Evolutionary conservation across 257 asterid genomes (phyloP), one percentile per base, ranked within the genome.

Genomic region (Scutellaria galericulata): DNA sequence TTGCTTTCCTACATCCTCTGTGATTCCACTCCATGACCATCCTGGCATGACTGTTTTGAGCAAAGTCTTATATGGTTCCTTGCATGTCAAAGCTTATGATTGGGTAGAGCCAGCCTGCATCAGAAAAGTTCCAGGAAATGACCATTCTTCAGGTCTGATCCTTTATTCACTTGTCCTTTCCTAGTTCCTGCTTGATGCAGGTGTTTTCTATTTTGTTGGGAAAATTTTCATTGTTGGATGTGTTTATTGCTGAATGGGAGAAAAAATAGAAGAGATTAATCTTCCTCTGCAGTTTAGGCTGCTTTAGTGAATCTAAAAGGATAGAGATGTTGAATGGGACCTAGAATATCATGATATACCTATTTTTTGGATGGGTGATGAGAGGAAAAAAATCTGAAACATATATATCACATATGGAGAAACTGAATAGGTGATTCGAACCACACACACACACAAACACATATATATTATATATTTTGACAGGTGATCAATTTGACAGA

Each of bases 41-140:
- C 97, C 97, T 35, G 96, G 89, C 80, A 94, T 94, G 97, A 89
- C 96, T 18, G 99, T 94, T 45, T 78, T 91, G 69, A 94, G 99
- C 90, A 94, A 94, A 87, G 88, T 94, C 64, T 82, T 94, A 48
- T 89, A 89, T 81, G 99, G 99, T 78, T 94, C 99, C 72, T 85
- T 91, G 86, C 97, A 91, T 77, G 95, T 91, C 50, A 91, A 91
- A 86, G 91, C 85, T 75, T 94, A 88, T 72, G 99, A 94, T 45
- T 94, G 99, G 99, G 93, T 91, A 66, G 99, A 94, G 83, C 98
- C 98, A 50, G 77, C 96, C 14, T 59, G 80, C 73, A 74, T 82
- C 77, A 77, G 80, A 66, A 88, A 87, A 78, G 74, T 74, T 80
- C 81, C 70, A 42, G 90, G 75, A 74, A 73, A 65, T 12, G 85